A percentile compares a stretch with the other conserved stretches of the same genome.
Evolutionary conservation across 2,329 filamentous ascomycete species (phyloP).

Genomic region (Cercospora sp.): DNA sequence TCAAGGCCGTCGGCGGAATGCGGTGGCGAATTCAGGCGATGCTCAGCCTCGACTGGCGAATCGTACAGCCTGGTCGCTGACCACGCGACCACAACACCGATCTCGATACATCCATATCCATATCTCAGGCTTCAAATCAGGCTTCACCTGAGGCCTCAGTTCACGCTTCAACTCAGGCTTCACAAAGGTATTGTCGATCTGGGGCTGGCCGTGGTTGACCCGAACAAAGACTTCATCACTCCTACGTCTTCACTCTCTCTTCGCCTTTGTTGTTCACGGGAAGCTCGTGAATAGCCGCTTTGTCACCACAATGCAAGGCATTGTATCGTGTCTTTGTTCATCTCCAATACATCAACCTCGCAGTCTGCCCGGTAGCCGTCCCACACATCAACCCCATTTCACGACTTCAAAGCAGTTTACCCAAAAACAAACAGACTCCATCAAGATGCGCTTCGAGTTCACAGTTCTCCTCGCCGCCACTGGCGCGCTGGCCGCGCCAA

Average conservation of each 20-base stretch:
- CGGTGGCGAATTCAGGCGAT: background rate
- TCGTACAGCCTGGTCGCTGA: background rate
- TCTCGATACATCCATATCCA: background rate
- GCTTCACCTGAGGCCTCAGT: background rate
- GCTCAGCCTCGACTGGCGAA: background rate
- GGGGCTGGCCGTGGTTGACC: background rate
- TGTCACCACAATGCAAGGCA: background rate
- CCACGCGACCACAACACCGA: background rate
- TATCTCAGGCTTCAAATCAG: background rate
- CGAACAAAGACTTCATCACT: background rate
- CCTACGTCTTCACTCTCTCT: background rate
- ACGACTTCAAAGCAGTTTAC: background rate
- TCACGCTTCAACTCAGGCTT: background rate
- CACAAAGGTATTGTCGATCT: background rate
- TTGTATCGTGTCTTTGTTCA: background rate
- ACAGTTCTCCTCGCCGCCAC: constrained; percentile 18
- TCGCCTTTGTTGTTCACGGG: background rate
- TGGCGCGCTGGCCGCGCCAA: constrained; percentile 25
- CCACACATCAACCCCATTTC: background rate
- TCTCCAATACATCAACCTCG: background rate
- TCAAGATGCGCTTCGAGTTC: constrained; percentile 16
- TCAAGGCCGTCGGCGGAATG: background rate
- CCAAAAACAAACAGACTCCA: background rate
- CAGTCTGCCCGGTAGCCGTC: background rate
- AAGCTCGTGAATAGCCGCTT: background rate